Percentiles rank a stretch among this genome's conserved stretches.
Evolutionary conservation across 163 green algal genomes (phyloP).

Genomic region (Scenedesmus sp.): DNA sequence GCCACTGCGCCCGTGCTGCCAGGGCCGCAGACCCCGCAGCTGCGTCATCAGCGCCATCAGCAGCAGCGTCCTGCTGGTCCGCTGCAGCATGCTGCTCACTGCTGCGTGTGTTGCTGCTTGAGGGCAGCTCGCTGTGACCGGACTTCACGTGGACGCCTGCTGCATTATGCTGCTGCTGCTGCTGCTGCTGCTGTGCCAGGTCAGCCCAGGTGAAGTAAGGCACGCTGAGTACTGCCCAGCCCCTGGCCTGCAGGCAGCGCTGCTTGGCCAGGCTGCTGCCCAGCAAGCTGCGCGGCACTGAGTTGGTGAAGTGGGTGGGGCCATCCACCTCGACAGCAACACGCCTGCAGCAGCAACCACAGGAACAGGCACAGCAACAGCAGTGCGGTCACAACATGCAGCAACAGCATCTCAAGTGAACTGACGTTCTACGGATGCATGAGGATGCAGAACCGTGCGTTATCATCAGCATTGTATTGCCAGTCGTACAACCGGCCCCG

Average conservation of each 20-base stretch:
- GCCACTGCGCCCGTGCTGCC: neutral
- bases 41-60: neutral
- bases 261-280: slow-evolving; percentile 51
- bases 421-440: no score
- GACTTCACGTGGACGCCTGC: neutral
- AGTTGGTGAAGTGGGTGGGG: slow-evolving; percentile 60
- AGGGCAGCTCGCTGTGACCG: neutral
- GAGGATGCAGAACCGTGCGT: neutral
- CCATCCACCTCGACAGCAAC: slow-evolving; percentile 66
- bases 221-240: slow-evolving; percentile 61
- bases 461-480: neutral
- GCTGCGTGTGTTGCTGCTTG: neutral
- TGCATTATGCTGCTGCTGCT: neutral
- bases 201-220: slow-evolving; percentile 57
- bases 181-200: neutral
- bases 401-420: neutral
- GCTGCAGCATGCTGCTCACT: neutral
- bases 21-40: neutral
- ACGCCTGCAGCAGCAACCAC: slow-evolving; percentile 20
- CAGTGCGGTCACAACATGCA: neutral
- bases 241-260: slow-evolving; percentile 62
- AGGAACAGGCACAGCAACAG: neutral
- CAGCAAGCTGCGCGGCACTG: slow-evolving; percentile 35
- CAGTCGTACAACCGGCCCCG: no score
- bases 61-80: neutral